Conservation (phyloP, 495 filamentous ascomycete genomes). For the Arthonia radiata region DNA sequence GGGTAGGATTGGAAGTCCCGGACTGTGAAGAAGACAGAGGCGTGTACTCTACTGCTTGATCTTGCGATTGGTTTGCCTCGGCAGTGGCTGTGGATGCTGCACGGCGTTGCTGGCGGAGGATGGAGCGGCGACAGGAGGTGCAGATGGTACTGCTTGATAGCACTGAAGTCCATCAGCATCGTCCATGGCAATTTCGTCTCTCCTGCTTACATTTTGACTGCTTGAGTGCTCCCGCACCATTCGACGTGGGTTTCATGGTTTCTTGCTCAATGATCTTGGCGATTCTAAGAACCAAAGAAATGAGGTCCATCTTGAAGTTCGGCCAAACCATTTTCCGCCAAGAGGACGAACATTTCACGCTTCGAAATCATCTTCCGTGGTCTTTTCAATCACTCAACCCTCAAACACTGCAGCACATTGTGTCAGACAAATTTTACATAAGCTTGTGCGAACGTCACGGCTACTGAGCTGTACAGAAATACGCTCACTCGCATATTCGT, state of each 20-base stretch:
- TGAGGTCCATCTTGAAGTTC: constrained; percentile 1
- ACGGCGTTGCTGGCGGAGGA: constrained; percentile 15
- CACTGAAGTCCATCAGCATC: constrained; percentile 2
- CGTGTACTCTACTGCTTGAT: no score
- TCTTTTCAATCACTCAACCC: not conserved
- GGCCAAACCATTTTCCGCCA: constrained; percentile 3
- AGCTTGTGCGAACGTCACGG: no score
- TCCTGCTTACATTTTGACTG: constrained; percentile 6
- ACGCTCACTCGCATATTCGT: not conserved
- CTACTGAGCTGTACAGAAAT: no score
- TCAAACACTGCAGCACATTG: not conserved
- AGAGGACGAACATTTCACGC: constrained; percentile 1
- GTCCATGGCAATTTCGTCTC: not conserved
- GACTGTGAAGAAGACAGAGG: no score
- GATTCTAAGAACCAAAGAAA: not conserved
- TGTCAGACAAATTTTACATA: not conserved
- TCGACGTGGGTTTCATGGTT: constrained; percentile 13
- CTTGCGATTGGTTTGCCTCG: no score
- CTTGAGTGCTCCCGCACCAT: constrained; percentile 10
- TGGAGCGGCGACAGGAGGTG: constrained; percentile 9
- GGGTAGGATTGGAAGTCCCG: constrained; percentile 9
- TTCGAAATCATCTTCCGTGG: not conserved
- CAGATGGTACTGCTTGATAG: constrained; percentile 8
- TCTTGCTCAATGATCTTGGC: no score
- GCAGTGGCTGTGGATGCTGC: constrained; percentile 24